Evolutionary conservation across 1,139 yeast genomes (phyloP).

Genomic region (Candida sanyaensis): DNA sequence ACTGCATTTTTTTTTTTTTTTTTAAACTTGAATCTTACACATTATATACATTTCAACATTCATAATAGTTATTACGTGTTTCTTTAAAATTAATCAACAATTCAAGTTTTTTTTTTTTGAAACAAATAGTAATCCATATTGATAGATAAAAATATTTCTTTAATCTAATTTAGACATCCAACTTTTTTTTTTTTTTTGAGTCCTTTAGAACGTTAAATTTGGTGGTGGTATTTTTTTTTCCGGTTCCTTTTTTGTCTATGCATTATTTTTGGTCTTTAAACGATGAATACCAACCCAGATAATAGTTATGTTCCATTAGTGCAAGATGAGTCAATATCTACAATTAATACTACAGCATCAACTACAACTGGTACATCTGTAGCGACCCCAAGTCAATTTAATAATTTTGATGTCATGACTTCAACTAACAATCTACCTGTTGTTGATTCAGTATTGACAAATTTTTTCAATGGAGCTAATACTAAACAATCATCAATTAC

Average conservation of each 20-base stretch:
- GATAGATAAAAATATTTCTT: not conserved
- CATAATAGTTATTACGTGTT: not conserved
- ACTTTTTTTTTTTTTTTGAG: too few relatives aligned
- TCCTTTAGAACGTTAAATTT: not conserved
- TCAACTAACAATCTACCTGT: not conserved
- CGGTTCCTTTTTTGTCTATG: not conserved
- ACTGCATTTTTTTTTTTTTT: too few relatives aligned
- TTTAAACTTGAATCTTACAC: not conserved
- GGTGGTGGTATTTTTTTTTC: not conserved
- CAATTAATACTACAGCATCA: not conserved
- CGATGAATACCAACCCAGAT: not conserved
- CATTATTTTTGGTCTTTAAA: not conserved
- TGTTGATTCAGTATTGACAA: slow-evolving; percentile 4
- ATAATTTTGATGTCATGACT: not conserved
- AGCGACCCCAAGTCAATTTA: not conserved
- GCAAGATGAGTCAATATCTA: not conserved
- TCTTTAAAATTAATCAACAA: not conserved
- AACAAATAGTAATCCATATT: not conserved
- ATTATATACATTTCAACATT: too few relatives aligned
- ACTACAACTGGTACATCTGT: not conserved
- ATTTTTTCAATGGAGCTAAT: slow-evolving; percentile 6
- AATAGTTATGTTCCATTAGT: not conserved
- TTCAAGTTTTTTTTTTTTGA: not conserved
- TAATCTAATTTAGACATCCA: not conserved
- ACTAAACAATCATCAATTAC: slow-evolving; percentile 9